Conservation (phyloP, 345 rosid genomes). For the Salix caprea region DNA sequence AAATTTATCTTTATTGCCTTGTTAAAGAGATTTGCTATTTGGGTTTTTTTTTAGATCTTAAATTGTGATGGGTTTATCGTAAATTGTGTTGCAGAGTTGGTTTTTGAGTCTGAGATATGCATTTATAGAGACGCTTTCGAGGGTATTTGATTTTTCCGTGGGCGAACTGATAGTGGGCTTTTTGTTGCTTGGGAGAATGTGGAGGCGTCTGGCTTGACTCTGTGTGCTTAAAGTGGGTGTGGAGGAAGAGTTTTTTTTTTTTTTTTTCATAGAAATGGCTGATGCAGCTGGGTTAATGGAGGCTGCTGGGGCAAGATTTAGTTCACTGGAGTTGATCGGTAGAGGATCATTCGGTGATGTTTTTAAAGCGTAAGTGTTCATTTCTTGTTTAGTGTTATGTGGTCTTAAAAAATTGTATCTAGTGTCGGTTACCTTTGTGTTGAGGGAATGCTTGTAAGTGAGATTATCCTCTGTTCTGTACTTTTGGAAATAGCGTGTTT, state of each 20-base stretch:
- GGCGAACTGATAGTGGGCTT: constrained; percentile 2
- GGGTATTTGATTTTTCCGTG: neutral
- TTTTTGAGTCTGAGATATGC: neutral
- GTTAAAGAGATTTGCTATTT: neutral
- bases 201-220: constrained; percentile 9
- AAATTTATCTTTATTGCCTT: constrained; percentile 10
- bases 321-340: constrained; percentile 80
- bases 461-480: neutral
- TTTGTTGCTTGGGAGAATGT: constrained; percentile 5
- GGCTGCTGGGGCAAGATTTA: constrained; percentile 79
- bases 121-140: neutral
- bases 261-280: constrained; percentile 43
- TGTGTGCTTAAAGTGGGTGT: neutral
- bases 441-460: neutral
- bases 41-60: neutral
- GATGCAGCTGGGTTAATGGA: constrained; percentile 74
- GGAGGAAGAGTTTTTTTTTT: constrained; percentile 1
- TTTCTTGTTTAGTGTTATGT: neutral
- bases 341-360: constrained; percentile 98
- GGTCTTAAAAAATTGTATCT: neutral
- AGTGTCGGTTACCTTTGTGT: neutral
- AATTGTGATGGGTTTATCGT: neutral
- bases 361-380: constrained; percentile 81
- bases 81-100: constrained; percentile 5
- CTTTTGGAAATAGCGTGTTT: too few relatives aligned